Evolutionary conservation across 164 flowering plant genomes (phyloP).

Genomic region (Echeveria elegans): DNA sequence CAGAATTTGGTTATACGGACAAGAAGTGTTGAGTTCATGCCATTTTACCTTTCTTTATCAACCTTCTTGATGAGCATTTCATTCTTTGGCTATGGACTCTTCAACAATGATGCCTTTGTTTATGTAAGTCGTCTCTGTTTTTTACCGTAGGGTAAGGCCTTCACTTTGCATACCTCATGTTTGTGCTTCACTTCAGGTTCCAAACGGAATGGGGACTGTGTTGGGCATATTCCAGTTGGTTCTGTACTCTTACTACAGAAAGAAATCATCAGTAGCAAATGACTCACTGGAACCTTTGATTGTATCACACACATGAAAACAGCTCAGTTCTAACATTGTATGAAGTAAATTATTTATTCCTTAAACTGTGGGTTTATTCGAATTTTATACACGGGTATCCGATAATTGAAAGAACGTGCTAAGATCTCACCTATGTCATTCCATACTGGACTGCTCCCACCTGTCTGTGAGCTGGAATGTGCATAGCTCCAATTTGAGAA

Average conservation of each 20-base stretch:
- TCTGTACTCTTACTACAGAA: slow-evolving; percentile 47
- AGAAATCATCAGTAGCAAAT: slow-evolving; percentile 19
- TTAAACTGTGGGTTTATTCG: not conserved
- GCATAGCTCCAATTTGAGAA: slow-evolving; percentile 43
- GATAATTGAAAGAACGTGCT: not conserved
- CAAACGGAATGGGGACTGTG: slow-evolving; percentile 79
- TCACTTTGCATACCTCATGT: not conserved
- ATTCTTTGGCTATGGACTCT: slow-evolving; percentile 41
- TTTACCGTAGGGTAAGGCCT: not conserved
- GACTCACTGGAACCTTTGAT: slow-evolving; percentile 47
- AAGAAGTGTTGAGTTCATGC: slow-evolving; percentile 63
- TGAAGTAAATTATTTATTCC: not conserved
- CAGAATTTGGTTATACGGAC: slow-evolving; percentile 58
- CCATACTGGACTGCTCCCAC: slow-evolving; percentile 61
- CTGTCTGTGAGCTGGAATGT: slow-evolving; percentile 48
- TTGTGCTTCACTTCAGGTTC: slow-evolving; percentile 50
- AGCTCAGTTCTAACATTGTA: not conserved
- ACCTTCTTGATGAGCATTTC: slow-evolving; percentile 55
- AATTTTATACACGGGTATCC: not conserved
- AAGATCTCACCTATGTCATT: slow-evolving; percentile 15
- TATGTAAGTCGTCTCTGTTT: slow-evolving; percentile 25
- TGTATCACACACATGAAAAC: slow-evolving; percentile 19
- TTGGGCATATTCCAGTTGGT: slow-evolving; percentile 57
- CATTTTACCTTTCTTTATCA: slow-evolving; percentile 55
- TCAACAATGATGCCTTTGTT: slow-evolving; percentile 38